Percentiles rank a stretch among this genome's conserved stretches.
These are phyloP conservation scores for Colletotrichum karsti DNA, from an alignment of 2,329 filamentous ascomycete species.

Conservation along the genomic window DNA sequence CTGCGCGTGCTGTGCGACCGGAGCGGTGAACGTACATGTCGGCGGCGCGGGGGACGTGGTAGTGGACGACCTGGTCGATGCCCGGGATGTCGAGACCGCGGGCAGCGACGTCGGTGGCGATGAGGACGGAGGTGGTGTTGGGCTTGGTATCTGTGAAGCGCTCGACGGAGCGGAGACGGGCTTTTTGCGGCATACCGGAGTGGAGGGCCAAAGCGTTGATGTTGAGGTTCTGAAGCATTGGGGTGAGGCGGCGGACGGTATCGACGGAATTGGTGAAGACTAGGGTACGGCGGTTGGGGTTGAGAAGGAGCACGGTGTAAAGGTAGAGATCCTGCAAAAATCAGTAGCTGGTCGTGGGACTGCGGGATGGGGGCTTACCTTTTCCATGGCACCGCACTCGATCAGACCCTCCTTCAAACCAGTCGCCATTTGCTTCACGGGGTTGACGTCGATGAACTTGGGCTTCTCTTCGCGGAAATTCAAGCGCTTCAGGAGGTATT, in stretches of 20 bases:
- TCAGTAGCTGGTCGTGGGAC: conserved; percentile 32
- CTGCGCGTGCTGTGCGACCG: conserved; percentile 89
- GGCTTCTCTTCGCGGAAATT: conserved; percentile 87
- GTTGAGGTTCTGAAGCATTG: conserved; percentile 84
- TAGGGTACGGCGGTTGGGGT: conserved; percentile 81
- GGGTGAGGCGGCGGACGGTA: conserved; percentile 85
- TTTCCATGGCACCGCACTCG: conserved; percentile 92
- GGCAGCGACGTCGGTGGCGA: conserved; percentile 94
- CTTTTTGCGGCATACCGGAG: conserved; percentile 96
- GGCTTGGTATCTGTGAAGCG: conserved; percentile 76
- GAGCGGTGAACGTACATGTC: conserved; percentile 97
- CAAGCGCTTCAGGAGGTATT: conserved; percentile 89
- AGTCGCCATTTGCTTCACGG: conserved; percentile 86
- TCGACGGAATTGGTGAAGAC: conserved; percentile 98
- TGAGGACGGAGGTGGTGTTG: conserved; percentile 70
- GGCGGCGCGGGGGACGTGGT: conserved; percentile 90
- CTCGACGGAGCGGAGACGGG: conserved; percentile 90
- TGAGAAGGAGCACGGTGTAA: conserved; percentile 85
- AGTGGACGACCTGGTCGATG: conserved; percentile 91
- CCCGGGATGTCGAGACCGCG: conserved; percentile 92
- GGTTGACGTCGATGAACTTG: conserved; percentile 92
- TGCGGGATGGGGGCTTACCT: conserved; percentile 59
- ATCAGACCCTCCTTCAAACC: conserved; percentile 88
- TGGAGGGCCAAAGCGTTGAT: conserved; percentile 83
- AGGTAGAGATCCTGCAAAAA: conserved; percentile 81